Evolutionary conservation across 2,329 filamentous ascomycete genomes (phyloP), one percentile per base, ranked within the genome.

Genomic region (Pseudocercospora fuligena): DNA sequence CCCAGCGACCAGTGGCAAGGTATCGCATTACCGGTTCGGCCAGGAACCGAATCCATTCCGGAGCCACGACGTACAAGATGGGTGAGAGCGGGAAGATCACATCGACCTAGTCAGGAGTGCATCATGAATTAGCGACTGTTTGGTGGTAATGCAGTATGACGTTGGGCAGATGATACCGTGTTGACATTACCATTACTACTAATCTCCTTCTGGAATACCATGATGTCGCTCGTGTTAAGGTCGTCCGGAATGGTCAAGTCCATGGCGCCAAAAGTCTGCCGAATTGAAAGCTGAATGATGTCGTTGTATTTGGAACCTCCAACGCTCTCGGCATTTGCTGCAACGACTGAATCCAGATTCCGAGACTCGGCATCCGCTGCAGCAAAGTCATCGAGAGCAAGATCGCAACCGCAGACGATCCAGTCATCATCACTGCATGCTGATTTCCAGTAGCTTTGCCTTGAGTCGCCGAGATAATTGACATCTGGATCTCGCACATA

Each of bases 121-220:
- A 43, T 43, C 7, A 19, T 43, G 16, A n/a, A n/a, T 43, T 19
- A 43, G 40, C n/a, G 16, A 36, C 4, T 5, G 5, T 16, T 5
- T 3, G 33, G 16, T 36, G 40, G 16, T 8, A 7, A 43, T 9
- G n/a, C n/a, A 40, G 16, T 40, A 16, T 40, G n/a, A 14, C 5
- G 16, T 40, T 5, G 14, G 36, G 36, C 16, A 43, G 40, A 43
- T 19, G n/a, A n/a, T 6, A 73, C 73, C 36, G 72, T 74, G 21
- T 74, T 72, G 46, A 75, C 70, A 43, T 76, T 75, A 9, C 75
- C 73, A 49, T 76, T 71, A 16, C 68, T 70, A 1, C 83, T 85
- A 16, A 88, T 87, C 65, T 88, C 86, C 71, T 88, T 88, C 63
- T 87, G 75, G 73, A 88, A 88, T 6, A 81, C 71, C n/a, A 60